Evolutionary conservation across 805 yeast genomes (phyloP).

Genomic region (Wickerhamomyces alni): DNA sequence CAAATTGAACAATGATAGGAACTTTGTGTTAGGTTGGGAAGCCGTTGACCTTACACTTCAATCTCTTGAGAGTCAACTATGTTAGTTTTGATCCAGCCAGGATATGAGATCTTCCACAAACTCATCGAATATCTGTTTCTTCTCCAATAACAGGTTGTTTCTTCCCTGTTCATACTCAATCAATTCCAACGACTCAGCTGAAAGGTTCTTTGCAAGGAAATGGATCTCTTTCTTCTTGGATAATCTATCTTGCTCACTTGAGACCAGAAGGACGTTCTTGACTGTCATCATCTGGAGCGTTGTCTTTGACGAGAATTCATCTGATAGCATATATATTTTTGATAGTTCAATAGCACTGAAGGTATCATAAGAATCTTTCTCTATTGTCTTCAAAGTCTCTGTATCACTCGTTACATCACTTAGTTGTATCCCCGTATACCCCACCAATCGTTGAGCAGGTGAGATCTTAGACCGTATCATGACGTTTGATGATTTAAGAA

Average conservation of each 20-base stretch:
- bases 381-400: no score
- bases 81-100: constrained; percentile 16
- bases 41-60: constrained; percentile 8
- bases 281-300: constrained; percentile 6
- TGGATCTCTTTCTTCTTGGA: constrained; percentile 1
- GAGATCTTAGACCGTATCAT: constrained; percentile 2
- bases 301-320: constrained; percentile 4
- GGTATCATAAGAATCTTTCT: no score
- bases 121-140: constrained; percentile 10
- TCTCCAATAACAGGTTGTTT: constrained; percentile 16
- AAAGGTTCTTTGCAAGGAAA: constrained; percentile 9
- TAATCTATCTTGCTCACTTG: constrained; percentile 12
- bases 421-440: no score
- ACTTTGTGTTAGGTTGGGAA: constrained; percentile 15
- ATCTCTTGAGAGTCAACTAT: neutral
- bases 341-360: neutral
- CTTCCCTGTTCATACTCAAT: constrained; percentile 15
- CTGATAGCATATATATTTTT: constrained; percentile 2
- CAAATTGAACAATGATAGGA: constrained; percentile 5
- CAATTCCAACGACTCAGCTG: constrained; percentile 8
- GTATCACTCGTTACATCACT: no score
- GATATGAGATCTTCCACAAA: constrained; percentile 11
- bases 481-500: neutral
- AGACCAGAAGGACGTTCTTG: constrained; percentile 10
- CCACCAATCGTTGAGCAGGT: no score